Conservation (phyloP, 23 red algal species). For the Agarophyton chilense region DNA sequence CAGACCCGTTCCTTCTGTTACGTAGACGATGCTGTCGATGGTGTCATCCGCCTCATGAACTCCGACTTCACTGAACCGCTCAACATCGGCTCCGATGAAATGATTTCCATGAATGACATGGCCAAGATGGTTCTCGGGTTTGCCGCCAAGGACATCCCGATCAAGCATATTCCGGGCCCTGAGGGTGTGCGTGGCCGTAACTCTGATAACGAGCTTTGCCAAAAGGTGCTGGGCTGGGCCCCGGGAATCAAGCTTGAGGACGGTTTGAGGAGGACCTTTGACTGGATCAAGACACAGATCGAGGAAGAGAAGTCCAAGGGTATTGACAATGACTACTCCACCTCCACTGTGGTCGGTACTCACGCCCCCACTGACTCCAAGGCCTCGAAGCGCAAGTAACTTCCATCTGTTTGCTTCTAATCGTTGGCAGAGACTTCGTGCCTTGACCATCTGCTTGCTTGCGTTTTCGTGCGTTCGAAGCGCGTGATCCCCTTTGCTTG, state of each 20-base stretch:
- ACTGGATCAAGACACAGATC: constrained; percentile 98
- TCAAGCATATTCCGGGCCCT: constrained; percentile 99
- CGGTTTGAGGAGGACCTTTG: constrained; percentile 93
- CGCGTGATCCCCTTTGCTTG: neutral
- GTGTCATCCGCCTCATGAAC: constrained; percentile 98
- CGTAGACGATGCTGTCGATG: constrained; percentile 99
- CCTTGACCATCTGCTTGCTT: neutral
- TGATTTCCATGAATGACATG: constrained; percentile 99
- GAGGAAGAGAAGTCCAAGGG: constrained; percentile 87
- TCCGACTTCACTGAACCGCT: constrained; percentile 99
- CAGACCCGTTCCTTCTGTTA: constrained; percentile 99
- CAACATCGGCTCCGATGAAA: constrained; percentile 99
- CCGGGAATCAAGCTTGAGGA: constrained; percentile 87
- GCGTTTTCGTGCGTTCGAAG: neutral
- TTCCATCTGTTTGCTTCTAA: neutral
- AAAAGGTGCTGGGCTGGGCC: constrained; percentile 98
- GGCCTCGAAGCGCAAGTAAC: constrained; percentile 95
- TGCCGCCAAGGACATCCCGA: constrained; percentile 89
- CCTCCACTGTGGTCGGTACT: constrained; percentile 91
- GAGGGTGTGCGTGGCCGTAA: constrained; percentile 99
- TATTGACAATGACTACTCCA: constrained; percentile 83
- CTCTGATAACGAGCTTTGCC: constrained; percentile 91
- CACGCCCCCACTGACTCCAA: constrained; percentile 98
- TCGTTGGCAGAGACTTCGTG: neutral
- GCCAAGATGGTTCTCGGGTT: constrained; percentile 93